A percentile compares a stretch with the other conserved stretches of the same genome.
Evolutionary conservation across 1,284 basidiomycete species (phyloP).

Genomic region (Neonothopanus nambi): DNA sequence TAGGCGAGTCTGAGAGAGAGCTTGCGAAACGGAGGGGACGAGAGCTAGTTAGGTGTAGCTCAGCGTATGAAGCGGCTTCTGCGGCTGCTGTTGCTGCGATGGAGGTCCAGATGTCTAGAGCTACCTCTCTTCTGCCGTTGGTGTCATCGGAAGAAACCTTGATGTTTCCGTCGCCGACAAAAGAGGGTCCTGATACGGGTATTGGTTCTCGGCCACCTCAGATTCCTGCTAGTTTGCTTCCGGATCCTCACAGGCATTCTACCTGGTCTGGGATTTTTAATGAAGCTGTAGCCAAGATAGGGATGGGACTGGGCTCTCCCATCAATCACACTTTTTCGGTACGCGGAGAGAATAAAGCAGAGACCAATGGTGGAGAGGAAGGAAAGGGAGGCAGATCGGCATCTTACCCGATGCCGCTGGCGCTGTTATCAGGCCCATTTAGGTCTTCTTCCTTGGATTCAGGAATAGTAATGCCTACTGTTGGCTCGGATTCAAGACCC

Average conservation of each 20-base stretch:
- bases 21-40: background rate
- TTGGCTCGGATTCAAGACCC: no score
- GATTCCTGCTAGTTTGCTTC: constrained; percentile 4
- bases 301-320: background rate
- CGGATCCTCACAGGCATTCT: constrained; percentile 6
- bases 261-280: background rate
- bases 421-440: constrained; percentile 1
- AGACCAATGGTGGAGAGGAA: background rate
- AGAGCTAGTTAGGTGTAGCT: background rate
- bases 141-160: background rate
- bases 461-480: no score
- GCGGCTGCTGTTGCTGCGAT: constrained; percentile 7
- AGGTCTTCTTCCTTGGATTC: no score
- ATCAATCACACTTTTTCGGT: background rate
- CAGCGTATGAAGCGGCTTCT: constrained; percentile 5
- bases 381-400: background rate
- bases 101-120: background rate
- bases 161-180: background rate
- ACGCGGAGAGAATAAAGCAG: background rate
- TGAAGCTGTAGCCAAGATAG: no score
- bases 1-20: no score
- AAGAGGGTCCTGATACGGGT: background rate
- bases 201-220: background rate
- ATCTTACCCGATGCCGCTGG: background rate
- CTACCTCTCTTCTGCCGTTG: background rate